Conservation (phyloP, 2,329 filamentous ascomycete species). For the Ceratocystis alfenasii region DNA sequence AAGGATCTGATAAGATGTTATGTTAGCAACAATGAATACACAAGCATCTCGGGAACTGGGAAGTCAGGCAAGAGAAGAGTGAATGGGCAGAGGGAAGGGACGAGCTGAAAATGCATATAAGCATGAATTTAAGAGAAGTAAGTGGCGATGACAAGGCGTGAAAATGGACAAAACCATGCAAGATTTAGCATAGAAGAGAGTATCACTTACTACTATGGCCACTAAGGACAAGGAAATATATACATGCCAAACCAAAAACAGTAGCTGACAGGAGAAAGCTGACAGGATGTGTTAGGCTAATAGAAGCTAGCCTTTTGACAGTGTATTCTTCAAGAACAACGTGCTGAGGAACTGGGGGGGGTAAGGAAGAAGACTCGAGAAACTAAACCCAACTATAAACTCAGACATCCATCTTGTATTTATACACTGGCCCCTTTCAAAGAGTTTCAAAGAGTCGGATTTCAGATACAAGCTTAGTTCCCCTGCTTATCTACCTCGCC, state of each 20-base stretch:
- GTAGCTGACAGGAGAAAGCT: neutral
- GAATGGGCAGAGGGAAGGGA: neutral
- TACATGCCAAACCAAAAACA: neutral
- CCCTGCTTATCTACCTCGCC: neutral
- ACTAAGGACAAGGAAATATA: neutral
- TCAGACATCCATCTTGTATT: neutral
- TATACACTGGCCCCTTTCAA: neutral
- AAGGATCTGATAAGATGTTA: constrained; percentile 1
- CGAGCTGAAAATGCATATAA: neutral
- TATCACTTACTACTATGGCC: neutral
- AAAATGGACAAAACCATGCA: neutral
- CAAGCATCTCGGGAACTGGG: neutral
- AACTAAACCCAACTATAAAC: neutral
- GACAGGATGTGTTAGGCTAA: neutral
- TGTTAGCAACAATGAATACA: neutral
- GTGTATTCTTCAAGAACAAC: neutral
- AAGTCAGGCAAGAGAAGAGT: neutral
- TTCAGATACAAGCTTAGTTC: neutral
- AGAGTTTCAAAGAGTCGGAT: no score
- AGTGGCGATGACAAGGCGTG: neutral
- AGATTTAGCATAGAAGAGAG: neutral
- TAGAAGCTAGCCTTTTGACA: neutral
- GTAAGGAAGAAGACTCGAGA: neutral
- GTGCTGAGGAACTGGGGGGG: neutral
- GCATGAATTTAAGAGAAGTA: neutral